Evolutionary conservation across 345 rosid species (phyloP), one percentile per base, ranked within the genome.

Genomic region (Citrus glauca): DNA sequence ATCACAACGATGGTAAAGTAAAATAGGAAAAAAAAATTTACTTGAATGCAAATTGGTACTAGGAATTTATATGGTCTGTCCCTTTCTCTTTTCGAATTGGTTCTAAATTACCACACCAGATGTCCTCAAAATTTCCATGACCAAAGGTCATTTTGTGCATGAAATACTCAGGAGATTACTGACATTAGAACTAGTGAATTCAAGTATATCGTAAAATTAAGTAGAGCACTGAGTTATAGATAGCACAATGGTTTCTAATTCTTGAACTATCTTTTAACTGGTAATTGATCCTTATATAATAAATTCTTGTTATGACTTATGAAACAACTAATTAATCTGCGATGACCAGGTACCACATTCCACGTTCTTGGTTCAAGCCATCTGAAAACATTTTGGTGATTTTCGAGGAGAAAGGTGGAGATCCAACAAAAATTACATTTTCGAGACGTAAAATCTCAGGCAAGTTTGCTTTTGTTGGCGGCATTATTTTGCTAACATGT

Each of bases 281-380:
- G 50, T 45, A 45, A 45, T 45, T 45, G 17, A 45, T 45, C 16
- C 37, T 35, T 35, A 35, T 35, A 0, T 35, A 35, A 35, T 35
- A 5, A 35, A 35, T 53, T 53, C 57, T 53, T 53, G 22, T 53
- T 5, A 50, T 50, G 57, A 53, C 7, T 4, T 53, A 0, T 53
- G 57, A 53, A 50, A 17, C 7, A 53, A 53, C 57, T 17, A 17
- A 16, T 53, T 17, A 17, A 53, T 17, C 57, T 53, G 67, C 38
- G 27, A 72, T 78, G 33, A 42, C 16, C 85, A 91, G 98, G 99
- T 92, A 96, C 86, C 98, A 94, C 75, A 91, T 94, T 67, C 99
- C 98, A 1, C 87, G 97, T 33, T 92, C 98, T 76, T 96, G 98
- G 99, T 92, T 96, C 82, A 96, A 91, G 85, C 85, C 97, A 71